Evolutionary conservation across 2,329 filamentous ascomycete genomes (phyloP), one percentile per base, ranked within the genome.

Genomic region (Colletotrichum magnum): DNA sequence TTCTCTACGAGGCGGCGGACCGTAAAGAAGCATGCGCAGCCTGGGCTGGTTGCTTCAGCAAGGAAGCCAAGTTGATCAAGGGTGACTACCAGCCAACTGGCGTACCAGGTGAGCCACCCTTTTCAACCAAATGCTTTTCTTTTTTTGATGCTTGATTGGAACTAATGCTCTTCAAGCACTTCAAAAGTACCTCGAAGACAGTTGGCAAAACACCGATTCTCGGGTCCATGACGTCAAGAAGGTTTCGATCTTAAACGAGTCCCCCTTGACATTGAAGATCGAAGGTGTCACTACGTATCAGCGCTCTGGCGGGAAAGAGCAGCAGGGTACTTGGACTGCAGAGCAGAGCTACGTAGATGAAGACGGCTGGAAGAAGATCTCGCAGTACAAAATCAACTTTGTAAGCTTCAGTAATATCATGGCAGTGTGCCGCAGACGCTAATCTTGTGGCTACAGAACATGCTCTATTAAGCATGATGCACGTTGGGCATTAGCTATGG

Each of bases 191-290:
- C 36, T 57, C 5, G 53, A 57, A n/a, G 53, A 57, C 13, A 57
- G 53, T 36, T 57, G 53, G 36, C n/a, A n/a, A 13, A 57, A 57
- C 53, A 57, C 53, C 18, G 53, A 57, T 36, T 57, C 53, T 45
- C 53, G 53, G 10, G 53, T 57, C 6, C 53, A 57, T 43, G 53
- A 57, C 24, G 21, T 57, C 16, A 57, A 57, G 53, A 57, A 57
- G 36, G 36, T 57, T 41, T 57, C 53, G 0, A 26, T 57, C 1
- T 16, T 57, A 6, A 57, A n/a, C 12, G 53, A 57, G 36, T 21
- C 53, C 9, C 45, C 45, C 45, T 18, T 48, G 45, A 48, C 18
- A 6, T 18, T 48, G 15, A 48, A 57, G 7, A 57, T 57, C 6
- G 53, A 57, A 18, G 53, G 53, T 3, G 15, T 57, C 15, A 57